Conservation (phyloP, 2,329 filamentous ascomycete genomes). For the Aspergillus ibericus region DNA sequence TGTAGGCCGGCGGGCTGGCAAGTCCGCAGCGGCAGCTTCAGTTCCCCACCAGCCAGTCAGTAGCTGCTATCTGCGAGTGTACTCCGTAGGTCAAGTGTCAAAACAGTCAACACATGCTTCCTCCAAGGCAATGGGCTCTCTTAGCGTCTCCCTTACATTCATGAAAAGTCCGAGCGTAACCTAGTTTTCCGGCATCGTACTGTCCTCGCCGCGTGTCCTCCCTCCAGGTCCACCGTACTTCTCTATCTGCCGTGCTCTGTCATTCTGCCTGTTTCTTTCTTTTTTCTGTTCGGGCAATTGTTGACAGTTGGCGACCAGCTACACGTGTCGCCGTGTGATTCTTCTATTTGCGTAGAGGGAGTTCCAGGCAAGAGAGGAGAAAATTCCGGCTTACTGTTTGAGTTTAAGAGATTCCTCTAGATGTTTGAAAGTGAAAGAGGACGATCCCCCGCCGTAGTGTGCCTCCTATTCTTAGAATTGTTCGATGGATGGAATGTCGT, state of each 20-base stretch:
- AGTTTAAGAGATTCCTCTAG: background rate
- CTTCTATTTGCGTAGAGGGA: background rate
- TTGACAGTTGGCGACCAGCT: constrained; percentile 14
- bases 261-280: constrained; percentile 1
- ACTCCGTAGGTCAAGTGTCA: no score
- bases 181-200: background rate
- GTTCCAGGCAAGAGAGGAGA: background rate
- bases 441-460: no score
- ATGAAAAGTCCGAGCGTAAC: background rate
- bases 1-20: background rate
- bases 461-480: no score
- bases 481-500: no score
- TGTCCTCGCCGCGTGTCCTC: no score
- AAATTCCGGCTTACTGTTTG: background rate
- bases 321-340: constrained; percentile 16
- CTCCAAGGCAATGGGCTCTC: background rate
- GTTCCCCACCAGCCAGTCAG: background rate
- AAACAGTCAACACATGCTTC: background rate
- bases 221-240: no score
- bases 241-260: background rate
- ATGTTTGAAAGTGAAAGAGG: background rate
- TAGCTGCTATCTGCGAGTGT: no score
- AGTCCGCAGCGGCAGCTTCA: background rate
- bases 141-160: background rate
- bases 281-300: constrained; percentile 8